Evolutionary conservation across 2,329 filamentous ascomycete genomes (phyloP), one percentile per base, ranked within the genome.

Genomic region (Bipolaris zeicola): DNA sequence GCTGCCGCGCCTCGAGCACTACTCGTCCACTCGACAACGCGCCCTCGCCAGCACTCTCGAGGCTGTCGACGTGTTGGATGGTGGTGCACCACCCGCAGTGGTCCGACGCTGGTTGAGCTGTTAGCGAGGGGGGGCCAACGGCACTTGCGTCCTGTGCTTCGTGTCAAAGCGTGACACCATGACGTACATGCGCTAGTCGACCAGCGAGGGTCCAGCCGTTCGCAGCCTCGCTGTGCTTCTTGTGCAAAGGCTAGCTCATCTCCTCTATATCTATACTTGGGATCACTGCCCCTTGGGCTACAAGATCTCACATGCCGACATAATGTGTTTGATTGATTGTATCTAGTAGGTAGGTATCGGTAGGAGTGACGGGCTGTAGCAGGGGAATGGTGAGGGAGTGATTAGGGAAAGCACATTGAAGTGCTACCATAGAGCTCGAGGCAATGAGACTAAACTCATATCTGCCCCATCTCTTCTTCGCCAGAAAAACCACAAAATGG

Each of bases 401-500:
- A 54, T 62, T 64, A 62, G 52, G 39, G 58, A 60, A 55, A 52
- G 50, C 61, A 55, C 52, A 63, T 43, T 38, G 16, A 42, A 43
- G 28, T 47, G 44, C 51, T 24, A 53, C 51, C 47, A 48, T 48
- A 57, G 43, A 48, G 31, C 18, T 28, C 55, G 56, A 60, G 57
- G 57, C 42, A 44, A 53, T 55, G 63, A 58, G 57, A 55, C 50
- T 46, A 54, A 45, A 57, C 58, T 55, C 61, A 52, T 39, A 50
- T 54, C 59, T 58, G 55, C 43, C 45, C 58, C 53, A 42, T 36
- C 56, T 61, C 58, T 60, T 62, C 58, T 60, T 62, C 61, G 58
- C 58, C 55, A 55, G 55, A 42, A 60, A 58, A 53, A 50, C 59
- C 55, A 55, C 46, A 56, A 57, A 42, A 61, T 66, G 61, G 68